Evolutionary conservation across 208 protist species (phyloP).

Genomic region (Acanthamoeba lenticulata): DNA sequence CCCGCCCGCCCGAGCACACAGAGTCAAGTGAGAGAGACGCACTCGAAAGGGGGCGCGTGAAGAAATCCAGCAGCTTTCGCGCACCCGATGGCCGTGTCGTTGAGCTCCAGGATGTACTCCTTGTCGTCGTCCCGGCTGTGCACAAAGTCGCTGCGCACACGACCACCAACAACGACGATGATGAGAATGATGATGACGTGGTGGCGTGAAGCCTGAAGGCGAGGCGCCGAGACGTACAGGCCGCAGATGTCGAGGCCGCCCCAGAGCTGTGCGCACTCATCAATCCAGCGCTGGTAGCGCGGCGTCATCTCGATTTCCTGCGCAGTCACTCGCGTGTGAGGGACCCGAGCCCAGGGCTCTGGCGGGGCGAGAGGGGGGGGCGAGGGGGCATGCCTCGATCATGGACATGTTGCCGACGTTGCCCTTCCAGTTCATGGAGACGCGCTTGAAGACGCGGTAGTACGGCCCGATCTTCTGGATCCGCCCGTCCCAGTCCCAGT

Average conservation of each 20-base stretch:
- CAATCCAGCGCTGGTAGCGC: constrained; percentile 29
- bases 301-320: constrained; percentile 56
- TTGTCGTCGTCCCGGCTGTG: constrained; percentile 53
- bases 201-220: neutral
- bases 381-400: neutral
- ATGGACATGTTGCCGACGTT: constrained; percentile 72
- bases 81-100: constrained; percentile 65
- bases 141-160: constrained; percentile 52
- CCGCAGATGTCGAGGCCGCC: constrained; percentile 68
- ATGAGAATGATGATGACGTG: neutral
- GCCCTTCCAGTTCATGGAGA: constrained; percentile 79
- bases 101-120: constrained; percentile 69
- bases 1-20: no score
- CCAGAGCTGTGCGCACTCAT: constrained; percentile 45
- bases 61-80: neutral
- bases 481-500: constrained; percentile 73
- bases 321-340: neutral
- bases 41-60: neutral
- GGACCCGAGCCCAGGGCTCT: no score
- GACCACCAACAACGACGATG: neutral
- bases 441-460: constrained; percentile 73
- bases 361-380: neutral
- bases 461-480: constrained; percentile 77
- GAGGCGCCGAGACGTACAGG: neutral
- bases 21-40: neutral